Evolutionary conservation across 2,329 filamentous ascomycete genomes (phyloP).

Genomic region (Botrytis byssoidea): DNA sequence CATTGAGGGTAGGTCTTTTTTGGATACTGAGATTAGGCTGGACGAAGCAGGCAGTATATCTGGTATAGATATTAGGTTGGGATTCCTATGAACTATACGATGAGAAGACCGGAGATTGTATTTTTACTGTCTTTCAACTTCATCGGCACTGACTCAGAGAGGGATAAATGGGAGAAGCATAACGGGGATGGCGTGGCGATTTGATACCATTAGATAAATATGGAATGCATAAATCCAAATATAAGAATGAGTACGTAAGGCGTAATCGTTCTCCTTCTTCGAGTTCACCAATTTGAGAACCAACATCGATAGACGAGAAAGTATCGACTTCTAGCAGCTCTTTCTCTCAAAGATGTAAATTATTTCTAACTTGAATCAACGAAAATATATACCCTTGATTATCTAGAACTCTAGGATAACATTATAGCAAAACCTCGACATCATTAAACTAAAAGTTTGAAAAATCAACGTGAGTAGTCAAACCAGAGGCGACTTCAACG

Average conservation of each 20-base stretch:
- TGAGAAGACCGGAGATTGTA: neutral
- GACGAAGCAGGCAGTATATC: neutral
- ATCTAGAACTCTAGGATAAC: neutral
- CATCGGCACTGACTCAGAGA: neutral
- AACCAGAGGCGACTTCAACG: neutral
- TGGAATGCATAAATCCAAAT: neutral
- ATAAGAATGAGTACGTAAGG: neutral
- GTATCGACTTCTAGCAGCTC: neutral
- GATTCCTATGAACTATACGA: neutral
- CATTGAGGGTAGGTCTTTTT: neutral
- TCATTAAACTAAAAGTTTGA: neutral
- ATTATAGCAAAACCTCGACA: neutral
- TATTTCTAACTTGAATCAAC: neutral
- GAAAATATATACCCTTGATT: neutral
- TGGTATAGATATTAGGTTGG: neutral
- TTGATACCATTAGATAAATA: neutral
- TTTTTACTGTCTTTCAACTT: neutral
- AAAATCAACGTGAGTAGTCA: neutral
- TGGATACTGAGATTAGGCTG: neutral
- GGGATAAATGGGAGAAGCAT: neutral
- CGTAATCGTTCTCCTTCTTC: neutral
- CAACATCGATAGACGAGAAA: neutral
- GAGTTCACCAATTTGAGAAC: neutral
- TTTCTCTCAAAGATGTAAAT: neutral
- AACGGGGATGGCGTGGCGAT: neutral